phyloP scores from a whole-genome alignment of 805 yeast species.

The Kluyveromyces lactis region DNA sequence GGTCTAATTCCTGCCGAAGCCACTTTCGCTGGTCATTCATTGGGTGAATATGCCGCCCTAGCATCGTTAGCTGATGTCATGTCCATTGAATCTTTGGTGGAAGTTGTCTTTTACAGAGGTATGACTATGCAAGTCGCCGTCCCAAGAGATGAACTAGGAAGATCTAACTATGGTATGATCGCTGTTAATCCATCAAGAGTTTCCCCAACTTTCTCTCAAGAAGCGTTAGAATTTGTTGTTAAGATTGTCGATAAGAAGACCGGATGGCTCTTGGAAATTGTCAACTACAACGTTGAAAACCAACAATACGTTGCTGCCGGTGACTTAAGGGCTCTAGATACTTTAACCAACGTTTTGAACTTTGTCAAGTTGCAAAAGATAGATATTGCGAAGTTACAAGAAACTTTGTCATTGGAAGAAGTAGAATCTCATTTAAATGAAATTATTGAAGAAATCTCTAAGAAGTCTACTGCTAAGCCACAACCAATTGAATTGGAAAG shows the following conservation, averaged over 20 bases:
- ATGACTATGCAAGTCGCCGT: conserved; percentile 99
- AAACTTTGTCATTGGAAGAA: conserved; percentile 73
- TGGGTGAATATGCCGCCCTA: conserved; percentile 97
- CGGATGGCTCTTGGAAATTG: conserved; percentile 93
- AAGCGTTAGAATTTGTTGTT: conserved; percentile 90
- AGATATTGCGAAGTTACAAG: conserved; percentile 82
- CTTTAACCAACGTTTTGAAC: conserved; percentile 87
- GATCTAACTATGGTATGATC: conserved; percentile 96
- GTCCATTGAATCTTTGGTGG: conserved; percentile 96
- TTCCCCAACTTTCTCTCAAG: conserved; percentile 78
- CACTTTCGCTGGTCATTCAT: conserved; percentile 97
- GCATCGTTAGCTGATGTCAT: conserved; percentile 96
- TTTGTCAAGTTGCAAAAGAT: conserved; percentile 90
- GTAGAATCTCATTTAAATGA: conserved; percentile 83
- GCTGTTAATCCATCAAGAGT: conserved; percentile 97
- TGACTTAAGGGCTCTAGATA: conserved; percentile 91
- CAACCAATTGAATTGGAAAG: conserved; percentile 97
- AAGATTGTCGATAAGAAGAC: conserved; percentile 79
- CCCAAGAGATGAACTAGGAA: conserved; percentile 89
- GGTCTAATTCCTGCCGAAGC: conserved; percentile 91
- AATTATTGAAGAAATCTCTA: conserved; percentile 78
- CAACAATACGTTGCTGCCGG: conserved; percentile 99
- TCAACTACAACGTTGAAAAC: conserved; percentile 95
- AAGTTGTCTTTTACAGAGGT: conserved; percentile 98
- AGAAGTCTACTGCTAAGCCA: conserved; percentile 75